phyloP scores from a whole-genome alignment of 495 filamentous ascomycete genomes.

The Penicillium manginii region DNA sequence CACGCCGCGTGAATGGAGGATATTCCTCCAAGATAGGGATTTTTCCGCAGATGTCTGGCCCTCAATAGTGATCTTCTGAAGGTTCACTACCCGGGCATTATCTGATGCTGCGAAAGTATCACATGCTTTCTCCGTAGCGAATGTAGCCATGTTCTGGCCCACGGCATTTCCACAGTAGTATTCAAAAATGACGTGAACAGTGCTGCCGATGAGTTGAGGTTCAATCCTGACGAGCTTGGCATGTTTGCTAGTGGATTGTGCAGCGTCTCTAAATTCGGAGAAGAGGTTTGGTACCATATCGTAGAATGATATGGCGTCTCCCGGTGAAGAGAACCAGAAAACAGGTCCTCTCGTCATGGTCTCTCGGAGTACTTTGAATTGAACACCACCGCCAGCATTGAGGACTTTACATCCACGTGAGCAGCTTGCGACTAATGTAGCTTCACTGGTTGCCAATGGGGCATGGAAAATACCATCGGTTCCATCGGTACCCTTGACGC shows the following conservation, averaged over 20 bases:
- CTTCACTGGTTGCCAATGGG: constrained; percentile 20
- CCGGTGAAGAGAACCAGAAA: constrained; percentile 12
- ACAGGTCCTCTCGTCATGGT: constrained; percentile 16
- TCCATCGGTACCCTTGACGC: neutral
- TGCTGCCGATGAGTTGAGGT: constrained; percentile 14
- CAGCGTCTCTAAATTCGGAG: constrained; percentile 5
- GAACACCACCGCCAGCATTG: constrained; percentile 10
- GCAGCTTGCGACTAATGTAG: constrained; percentile 21
- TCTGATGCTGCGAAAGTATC: constrained; percentile 3
- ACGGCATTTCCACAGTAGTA: constrained; percentile 20
- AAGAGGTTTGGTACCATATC: neutral
- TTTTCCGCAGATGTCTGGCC: constrained; percentile 18
- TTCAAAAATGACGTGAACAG: constrained; percentile 13
- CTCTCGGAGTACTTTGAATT: constrained; percentile 11
- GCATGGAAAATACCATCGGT: constrained; percentile 7
- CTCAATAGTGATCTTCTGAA: constrained; percentile 11
- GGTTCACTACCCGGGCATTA: neutral
- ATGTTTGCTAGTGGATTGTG: constrained; percentile 17
- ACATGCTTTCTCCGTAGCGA: constrained; percentile 18
- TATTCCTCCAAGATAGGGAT: constrained; percentile 18
- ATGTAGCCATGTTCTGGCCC: constrained; percentile 22
- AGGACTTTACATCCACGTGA: constrained; percentile 17
- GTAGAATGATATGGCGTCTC: constrained; percentile 10
- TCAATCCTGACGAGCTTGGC: constrained; percentile 1
- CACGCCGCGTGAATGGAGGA: constrained; percentile 15